Percentiles rank a stretch among this genome's conserved stretches.
These are phyloP conservation scores for Tolypocladium inflatum DNA, from an alignment of 2,329 filamentous ascomycete genomes.

Conservation along the genomic window DNA sequence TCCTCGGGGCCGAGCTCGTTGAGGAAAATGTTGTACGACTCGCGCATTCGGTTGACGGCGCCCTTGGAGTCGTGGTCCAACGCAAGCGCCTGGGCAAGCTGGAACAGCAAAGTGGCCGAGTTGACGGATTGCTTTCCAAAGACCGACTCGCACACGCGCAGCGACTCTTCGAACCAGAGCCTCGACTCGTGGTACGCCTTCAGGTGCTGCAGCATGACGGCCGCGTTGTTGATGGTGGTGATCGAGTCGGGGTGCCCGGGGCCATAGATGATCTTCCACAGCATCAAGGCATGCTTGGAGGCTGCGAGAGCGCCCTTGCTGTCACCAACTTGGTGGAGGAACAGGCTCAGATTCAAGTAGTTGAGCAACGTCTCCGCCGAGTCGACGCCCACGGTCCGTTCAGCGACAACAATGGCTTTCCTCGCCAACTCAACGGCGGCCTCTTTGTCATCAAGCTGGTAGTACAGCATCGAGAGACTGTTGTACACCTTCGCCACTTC, in stretches of 20 bases:
- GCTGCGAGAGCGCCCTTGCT: constrained; percentile 81
- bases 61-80: constrained; percentile 92
- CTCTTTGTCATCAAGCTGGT: constrained; percentile 95
- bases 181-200: constrained; percentile 93
- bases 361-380: constrained; percentile 88
- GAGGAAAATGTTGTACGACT: constrained; percentile 94
- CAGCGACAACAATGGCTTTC: constrained; percentile 92
- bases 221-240: constrained; percentile 96
- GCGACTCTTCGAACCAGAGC: constrained; percentile 91
- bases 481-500: constrained; percentile 96
- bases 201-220: constrained; percentile 93
- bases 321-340: constrained; percentile 86
- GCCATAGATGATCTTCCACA: constrained; percentile 97
- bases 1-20: constrained; percentile 78
- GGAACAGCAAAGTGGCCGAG: constrained; percentile 90
- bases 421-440: constrained; percentile 89
- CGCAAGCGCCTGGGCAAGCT: constrained; percentile 89
- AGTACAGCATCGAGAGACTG: constrained; percentile 90
- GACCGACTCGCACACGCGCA: constrained; percentile 79
- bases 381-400: constrained; percentile 88
- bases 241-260: constrained; percentile 92
- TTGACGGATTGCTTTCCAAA: constrained; percentile 88
- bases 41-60: constrained; percentile 87
- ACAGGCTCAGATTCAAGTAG: constrained; percentile 91
- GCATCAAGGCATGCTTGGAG: constrained; percentile 81